Conservation (phyloP, 441 rosid species). For the Theobroma grandiflorum region DNA sequence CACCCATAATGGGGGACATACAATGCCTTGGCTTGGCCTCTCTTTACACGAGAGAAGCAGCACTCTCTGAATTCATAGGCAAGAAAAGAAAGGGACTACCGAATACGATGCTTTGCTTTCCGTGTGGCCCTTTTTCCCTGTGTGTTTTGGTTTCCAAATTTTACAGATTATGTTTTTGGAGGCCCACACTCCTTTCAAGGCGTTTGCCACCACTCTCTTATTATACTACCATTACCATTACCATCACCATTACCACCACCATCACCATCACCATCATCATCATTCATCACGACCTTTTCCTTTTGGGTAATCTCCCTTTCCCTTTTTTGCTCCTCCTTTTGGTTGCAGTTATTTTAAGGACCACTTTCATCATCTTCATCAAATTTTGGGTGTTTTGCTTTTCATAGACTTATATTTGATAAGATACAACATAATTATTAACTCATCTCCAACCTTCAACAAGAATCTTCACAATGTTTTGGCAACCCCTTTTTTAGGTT, state of each 20-base stretch:
- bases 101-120: conserved; percentile 37
- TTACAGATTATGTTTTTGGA: not conserved
- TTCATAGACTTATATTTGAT: no score
- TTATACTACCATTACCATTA: no score
- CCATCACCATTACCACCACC: no score
- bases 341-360: not conserved
- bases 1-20: conserved; percentile 53
- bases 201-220: not conserved
- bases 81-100: not conserved
- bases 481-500: no score
- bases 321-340: not conserved
- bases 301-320: not conserved
- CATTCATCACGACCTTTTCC: not conserved
- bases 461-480: no score
- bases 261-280: not conserved
- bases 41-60: conserved; percentile 22
- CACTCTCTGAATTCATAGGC: not conserved
- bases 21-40: conserved; percentile 30
- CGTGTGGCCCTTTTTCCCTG: not conserved
- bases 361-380: not conserved
- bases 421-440: no score
- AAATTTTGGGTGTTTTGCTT: not conserved
- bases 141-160: conserved; percentile 5
- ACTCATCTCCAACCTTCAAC: no score
- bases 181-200: conserved; percentile 29